A percentile compares a stretch with the other conserved stretches of the same genome.
phyloP scores from a whole-genome alignment of 2,329 filamentous ascomycete genomes.

The Fonsecaea pedrosoi region DNA sequence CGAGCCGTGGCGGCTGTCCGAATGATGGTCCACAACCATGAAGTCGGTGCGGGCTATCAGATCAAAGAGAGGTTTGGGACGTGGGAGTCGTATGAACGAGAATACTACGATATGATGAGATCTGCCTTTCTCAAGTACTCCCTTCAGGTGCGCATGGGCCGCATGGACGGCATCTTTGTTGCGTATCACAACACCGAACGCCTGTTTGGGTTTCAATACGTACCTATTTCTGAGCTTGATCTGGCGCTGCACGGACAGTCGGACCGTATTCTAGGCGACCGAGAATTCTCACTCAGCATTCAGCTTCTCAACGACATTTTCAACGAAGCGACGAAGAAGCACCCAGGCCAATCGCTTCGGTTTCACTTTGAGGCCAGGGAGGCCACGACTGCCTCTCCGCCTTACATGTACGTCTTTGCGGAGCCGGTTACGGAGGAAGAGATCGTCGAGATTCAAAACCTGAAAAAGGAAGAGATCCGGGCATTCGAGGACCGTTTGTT shows the following conservation, averaged over 20 bases:
- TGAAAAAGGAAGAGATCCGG: constrained; percentile 68
- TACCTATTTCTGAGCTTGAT: constrained; percentile 87
- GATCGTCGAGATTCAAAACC: constrained; percentile 75
- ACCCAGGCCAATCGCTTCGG: constrained; percentile 75
- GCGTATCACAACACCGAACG: constrained; percentile 94
- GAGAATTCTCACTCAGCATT: constrained; percentile 84
- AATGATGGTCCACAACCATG: constrained; percentile 77
- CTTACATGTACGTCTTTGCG: constrained; percentile 87
- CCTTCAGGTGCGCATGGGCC: constrained; percentile 92
- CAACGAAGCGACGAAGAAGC: constrained; percentile 74
- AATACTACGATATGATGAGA: constrained; percentile 96
- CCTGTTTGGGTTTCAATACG: constrained; percentile 97
- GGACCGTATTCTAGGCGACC: constrained; percentile 72
- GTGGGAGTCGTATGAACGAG: constrained; percentile 91
- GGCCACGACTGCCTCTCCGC: constrained; percentile 47
- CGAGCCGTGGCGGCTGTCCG: constrained; percentile 89
- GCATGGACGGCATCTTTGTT: constrained; percentile 98
- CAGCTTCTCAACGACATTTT: constrained; percentile 79
- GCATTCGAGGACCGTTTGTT: constrained; percentile 67
- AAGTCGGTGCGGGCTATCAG: constrained; percentile 83
- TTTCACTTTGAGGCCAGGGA: constrained; percentile 81
- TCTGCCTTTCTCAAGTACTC: constrained; percentile 96
- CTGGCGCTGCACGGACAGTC: constrained; percentile 79
- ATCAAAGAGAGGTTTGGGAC: constrained; percentile 76
- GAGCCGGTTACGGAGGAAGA: constrained; percentile 78